Base-by-base conservation (phyloP, 352 stramenopile genomes). In the Phytophthora cactorum region DNA sequence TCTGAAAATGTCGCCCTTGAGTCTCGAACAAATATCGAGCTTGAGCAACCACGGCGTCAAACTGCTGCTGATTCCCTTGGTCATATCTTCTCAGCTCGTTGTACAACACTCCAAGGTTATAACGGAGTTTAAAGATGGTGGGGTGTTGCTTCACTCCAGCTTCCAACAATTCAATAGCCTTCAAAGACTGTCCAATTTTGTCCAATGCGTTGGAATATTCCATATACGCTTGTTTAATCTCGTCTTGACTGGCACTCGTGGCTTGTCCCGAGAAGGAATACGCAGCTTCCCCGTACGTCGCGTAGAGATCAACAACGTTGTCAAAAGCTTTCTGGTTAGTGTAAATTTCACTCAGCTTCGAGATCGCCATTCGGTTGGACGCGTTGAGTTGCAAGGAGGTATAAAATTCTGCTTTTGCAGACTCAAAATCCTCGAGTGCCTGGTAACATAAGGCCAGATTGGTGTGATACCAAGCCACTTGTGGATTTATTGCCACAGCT, bases 41-140 rank as follows among this genome's bases (percentile, higher is more conserved):
- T 54, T 92, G 77, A 7, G 62, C 63, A 5, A 79, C 22, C 0
- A 81, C 78, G 0, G 76, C 75, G 22, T 55, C 50, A 9, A 85
- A 65, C 31, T 84, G 72, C 12, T 52, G 52, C 2, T 58, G 46
- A 28, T 93, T 78, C 0, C 63, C 76, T 9, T 47, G 25, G 4
- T 63, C 49, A 41, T 80, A 79, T n/a, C 80, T 36, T 0, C 60
- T 56, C 14, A 65, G 55, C 1, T 63, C n/a, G 36, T 68, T 76
- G 15, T 70, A 75, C 9, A 95, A 17, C 14, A 75, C 82, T 0
- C 70, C 81, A 17, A 93, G 52, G 62, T 89, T 93, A 70, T 90
- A 87, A 8, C 66, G 59, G 0, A 80, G 57, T 1, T 72, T 51
- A 55, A 88, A 89, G 28, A 82, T 66, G 1, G 46, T 68, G 2